Evolutionary conservation across 805 yeast genomes (phyloP), one percentile per base, ranked within the genome.

Genomic region (Ogataea neopini): DNA sequence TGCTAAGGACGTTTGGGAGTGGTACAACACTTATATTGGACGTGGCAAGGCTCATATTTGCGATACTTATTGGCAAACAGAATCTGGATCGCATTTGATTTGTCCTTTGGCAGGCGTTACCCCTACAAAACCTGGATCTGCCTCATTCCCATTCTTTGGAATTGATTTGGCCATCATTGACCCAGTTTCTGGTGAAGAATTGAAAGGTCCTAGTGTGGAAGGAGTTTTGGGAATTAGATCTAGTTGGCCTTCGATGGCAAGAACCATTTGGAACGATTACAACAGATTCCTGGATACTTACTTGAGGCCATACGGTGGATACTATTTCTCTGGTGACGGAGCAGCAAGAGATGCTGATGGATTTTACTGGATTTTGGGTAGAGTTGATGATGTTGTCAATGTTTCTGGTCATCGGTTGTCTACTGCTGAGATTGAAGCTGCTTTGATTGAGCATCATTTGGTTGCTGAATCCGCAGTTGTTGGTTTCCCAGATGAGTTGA

Each of bases 51-150:
- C 86, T 59, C 84, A 86, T 64, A 80, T 87, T 52, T 75, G 84
- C 60, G 96, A 87, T 69, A 87, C 96, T 30, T 86, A 86, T 74
- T 87, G 95, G 95, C 91, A 86, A 73, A 87, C 96, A 3, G 96
- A 87, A 69, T 80, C 88, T 13, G 94, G 94, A 38, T 81, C 91
- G 40, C 94, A 86, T 63, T 72, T 87, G 63, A 79, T 87, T 50
- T 78, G 90, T 34, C 90, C 92, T 50, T 65, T 87, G 50, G 89
- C 94, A 41, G 84, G 83, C 58, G 77, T 84, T 34, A 81, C 88
- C 19, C 89, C 92, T 58, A 83, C 84, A 64, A 87, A 87, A 67
- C 91, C 95, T 11, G 95, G 96, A 48, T 81, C 89, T 37, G 94
- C 94, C 2, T 82, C 92, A 4, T 77, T 85, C 63, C 95, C 95